Evolutionary conservation across 257 asterid species (phyloP), one percentile per base, ranked within the genome.

Genomic region (Eucommia ulmoides): DNA sequence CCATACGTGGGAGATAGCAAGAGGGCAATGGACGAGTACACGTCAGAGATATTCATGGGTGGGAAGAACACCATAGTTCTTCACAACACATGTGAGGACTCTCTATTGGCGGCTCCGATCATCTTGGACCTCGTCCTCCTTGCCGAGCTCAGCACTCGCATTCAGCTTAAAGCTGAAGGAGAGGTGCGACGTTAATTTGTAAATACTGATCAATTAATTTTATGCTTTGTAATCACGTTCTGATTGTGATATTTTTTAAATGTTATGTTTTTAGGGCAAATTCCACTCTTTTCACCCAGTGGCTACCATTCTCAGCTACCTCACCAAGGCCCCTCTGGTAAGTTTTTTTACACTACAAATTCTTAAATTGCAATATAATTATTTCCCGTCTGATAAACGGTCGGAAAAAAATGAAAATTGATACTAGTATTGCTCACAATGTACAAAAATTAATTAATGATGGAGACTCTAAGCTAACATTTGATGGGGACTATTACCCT

Each of bases 21-120:
- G 70, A 76, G 98, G 55, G 98, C 98, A 0, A 91, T 91, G 98
- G 98, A 91, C 22, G 98, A 85, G 70, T 91, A 91, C 84, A 91
- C 86, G 0, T 91, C 98, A 3, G 98, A 91, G 80, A 91, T 91
- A 52, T 91, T 91, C 82, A 75, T 91, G 96, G 98, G 98, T 22
- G 96, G 98, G 12, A 77, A 67, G 47, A 91, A 70, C 92, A 91
- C 98, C 20, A 81, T 91, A 3, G 98, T 91, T 45, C 26, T 91
- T 65, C 98, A 86, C 83, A 91, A 86, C 60, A 81, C 93, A 6
- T 91, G 98, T 23, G 96, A 91, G 76, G 98, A 91, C 69, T 91
- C 98, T 19, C 94, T 91, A 49, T 66, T 91, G 49, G 98, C 98
- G 3, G 91, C 98, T 51, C 98, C 98, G 1, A 91, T 91, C 64